Conservation (phyloP, 2,329 filamentous ascomycete genomes). For the Juglanconis juglandina region DNA sequence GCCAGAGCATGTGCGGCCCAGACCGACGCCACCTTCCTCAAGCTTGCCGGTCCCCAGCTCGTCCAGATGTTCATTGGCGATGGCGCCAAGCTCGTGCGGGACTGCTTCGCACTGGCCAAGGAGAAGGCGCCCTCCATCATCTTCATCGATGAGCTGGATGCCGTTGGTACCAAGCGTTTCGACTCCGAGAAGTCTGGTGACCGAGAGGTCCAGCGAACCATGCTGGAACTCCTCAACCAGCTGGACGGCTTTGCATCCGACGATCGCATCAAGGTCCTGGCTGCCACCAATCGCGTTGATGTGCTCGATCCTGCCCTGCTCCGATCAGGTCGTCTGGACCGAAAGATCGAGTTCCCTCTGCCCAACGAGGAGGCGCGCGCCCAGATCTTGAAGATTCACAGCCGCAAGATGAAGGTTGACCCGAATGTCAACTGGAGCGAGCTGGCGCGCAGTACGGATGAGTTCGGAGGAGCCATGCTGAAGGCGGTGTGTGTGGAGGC, state of each 20-base stretch:
- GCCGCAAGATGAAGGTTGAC: slow-evolving; percentile 96
- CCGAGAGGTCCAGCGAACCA: slow-evolving; percentile 95
- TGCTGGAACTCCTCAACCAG: slow-evolving; percentile 98
- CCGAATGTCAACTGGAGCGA: slow-evolving; percentile 93
- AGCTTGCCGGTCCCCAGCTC: slow-evolving; percentile 93
- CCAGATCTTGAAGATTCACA: slow-evolving; percentile 96
- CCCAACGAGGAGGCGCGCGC: slow-evolving; percentile 97
- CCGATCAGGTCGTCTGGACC: slow-evolving; percentile 85
- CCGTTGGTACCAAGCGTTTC: slow-evolving; percentile 98
- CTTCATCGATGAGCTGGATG: slow-evolving; percentile 98
- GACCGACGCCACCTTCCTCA: slow-evolving; percentile 97
- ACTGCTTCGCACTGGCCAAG: slow-evolving; percentile 96
- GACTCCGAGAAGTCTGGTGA: slow-evolving; percentile 98
- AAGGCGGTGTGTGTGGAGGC: slow-evolving; percentile 99
- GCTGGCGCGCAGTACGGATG: slow-evolving; percentile 91
- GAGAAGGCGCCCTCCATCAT: slow-evolving; percentile 99
- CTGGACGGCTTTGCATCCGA: slow-evolving; percentile 96
- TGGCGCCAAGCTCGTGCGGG: slow-evolving; percentile 92
- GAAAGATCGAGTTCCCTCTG: slow-evolving; percentile 97
- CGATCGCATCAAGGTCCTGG: slow-evolving; percentile 93
- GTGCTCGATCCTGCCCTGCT: slow-evolving; percentile 89
- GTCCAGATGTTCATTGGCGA: slow-evolving; percentile 99
- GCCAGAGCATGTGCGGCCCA: slow-evolving; percentile 95
- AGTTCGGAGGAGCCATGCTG: slow-evolving; percentile 95
- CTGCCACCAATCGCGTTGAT: slow-evolving; percentile 91